These are phyloP conservation scores for Ceratobasidium sp. DNA, from an alignment of 1,284 basidiomycete species.

Conservation along the genomic window DNA sequence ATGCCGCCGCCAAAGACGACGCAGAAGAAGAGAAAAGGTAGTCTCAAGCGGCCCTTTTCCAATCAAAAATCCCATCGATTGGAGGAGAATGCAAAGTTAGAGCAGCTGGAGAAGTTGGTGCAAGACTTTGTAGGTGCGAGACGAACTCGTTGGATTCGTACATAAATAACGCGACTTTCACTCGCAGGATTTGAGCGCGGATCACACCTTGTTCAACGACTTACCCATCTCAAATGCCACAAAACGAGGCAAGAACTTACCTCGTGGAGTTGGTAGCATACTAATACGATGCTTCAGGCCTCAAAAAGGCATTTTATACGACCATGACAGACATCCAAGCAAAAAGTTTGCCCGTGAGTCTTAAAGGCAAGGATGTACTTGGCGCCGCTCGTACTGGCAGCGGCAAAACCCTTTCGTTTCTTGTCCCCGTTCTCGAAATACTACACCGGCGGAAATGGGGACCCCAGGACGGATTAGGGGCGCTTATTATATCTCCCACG, in stretches of 20 bases:
- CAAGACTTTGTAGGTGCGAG: constrained; percentile 46
- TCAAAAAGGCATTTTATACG: constrained; percentile 87
- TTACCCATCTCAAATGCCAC: constrained; percentile 77
- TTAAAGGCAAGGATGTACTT: constrained; percentile 78
- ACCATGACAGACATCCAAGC: constrained; percentile 88
- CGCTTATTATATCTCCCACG: constrained; percentile 94
- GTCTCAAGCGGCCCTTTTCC: not conserved
- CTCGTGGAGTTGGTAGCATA: not conserved
- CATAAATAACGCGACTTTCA: not conserved
- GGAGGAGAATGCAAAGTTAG: constrained; percentile 34
- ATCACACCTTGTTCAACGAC: constrained; percentile 63
- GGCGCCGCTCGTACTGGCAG: constrained; percentile 85
- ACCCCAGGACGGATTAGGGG: constrained; percentile 87
- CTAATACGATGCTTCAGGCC: constrained; percentile 63
- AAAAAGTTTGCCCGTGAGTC: constrained; percentile 70
- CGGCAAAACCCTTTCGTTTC: constrained; percentile 86
- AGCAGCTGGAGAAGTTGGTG: constrained; percentile 37
- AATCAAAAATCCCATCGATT: constrained; percentile 30
- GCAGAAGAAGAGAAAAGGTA: not conserved
- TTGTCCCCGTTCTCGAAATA: constrained; percentile 81
- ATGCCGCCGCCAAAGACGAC: not conserved
- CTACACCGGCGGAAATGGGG: constrained; percentile 84
- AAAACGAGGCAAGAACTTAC: constrained; percentile 68
- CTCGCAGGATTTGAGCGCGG: constrained; percentile 19
- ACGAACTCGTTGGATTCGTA: not conserved